Conservation (phyloP, 768 basidiomycete genomes). For the Pisolithus microcarpus region DNA sequence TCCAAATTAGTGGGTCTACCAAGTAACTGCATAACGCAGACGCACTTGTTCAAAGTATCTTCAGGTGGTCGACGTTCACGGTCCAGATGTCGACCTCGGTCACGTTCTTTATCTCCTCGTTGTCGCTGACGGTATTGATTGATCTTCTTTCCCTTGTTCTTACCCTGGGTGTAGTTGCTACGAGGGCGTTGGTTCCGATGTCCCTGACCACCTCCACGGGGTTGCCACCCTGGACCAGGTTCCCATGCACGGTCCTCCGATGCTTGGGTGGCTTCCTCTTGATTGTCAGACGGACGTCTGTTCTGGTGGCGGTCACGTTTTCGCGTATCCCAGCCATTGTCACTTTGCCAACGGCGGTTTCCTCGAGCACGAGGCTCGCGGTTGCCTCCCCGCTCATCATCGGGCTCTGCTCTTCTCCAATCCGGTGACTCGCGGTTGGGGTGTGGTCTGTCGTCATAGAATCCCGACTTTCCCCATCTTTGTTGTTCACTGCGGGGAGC, state of each 20-base stretch:
- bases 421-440: constrained; percentile 42
- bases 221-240: constrained; percentile 62
- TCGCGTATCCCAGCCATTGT: constrained; percentile 47
- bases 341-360: constrained; percentile 28
- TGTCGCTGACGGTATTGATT: constrained; percentile 28
- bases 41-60: constrained; percentile 70
- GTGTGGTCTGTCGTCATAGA: constrained; percentile 35
- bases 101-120: constrained; percentile 21
- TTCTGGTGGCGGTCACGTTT: constrained; percentile 40
- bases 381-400: constrained; percentile 33
- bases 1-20: constrained; percentile 5
- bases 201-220: constrained; percentile 30
- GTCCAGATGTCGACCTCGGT: constrained; percentile 20
- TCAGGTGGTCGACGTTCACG: constrained; percentile 50
- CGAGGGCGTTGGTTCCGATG: constrained; percentile 33
- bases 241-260: constrained; percentile 63
- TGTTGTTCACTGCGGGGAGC: constrained; percentile 43
- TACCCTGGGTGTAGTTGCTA: constrained; percentile 29
- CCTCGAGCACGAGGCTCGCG: constrained; percentile 24
- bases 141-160: constrained; percentile 32
- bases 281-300: constrained; percentile 24
- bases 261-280: constrained; percentile 14
- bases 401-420: constrained; percentile 30
- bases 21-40: constrained; percentile 5
- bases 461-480: constrained; percentile 32